Evolutionary conservation across 2,329 filamentous ascomycete genomes (phyloP), one percentile per base, ranked within the genome.

Genomic region (Anthostomella pinea): DNA sequence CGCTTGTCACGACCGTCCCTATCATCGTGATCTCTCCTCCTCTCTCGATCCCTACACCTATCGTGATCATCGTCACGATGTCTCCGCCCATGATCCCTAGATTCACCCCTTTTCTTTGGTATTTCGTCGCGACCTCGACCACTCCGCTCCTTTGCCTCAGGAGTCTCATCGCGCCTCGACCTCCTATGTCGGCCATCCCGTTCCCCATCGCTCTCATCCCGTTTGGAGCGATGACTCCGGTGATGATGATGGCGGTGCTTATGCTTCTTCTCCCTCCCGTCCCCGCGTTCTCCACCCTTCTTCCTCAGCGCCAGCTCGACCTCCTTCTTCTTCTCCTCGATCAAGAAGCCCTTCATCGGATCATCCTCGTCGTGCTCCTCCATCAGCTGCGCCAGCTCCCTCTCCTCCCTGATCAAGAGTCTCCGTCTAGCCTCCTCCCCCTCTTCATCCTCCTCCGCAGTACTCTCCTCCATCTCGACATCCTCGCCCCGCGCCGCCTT

Each of bases 341-440:
- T 81, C 46, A 97, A 60, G 53, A 87, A 96, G 23, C 79, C 81
- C 65, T 95, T 96, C 93, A 98, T 98, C 0, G 93, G 93, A 60
- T 98, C 93, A 43, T 97, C 91, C 16, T 96, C 90, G 48, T 97
- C 93, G 47, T 94, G 85, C 11, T 91, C 82, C 35, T 77, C 69
- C 34, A 94, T 79, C 38, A 97, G 62, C 28, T 80, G 74, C 33
- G 79, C 79, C 32, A 97, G 65, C 59, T 97, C 90, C 37, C 71
- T 69, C 66, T 97, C 90, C 57, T 96, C 90, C 43, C 80, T 84
- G 8, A 95, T 63, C 68, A 86, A 63, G 2, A 83, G 83, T n/a
- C n/a, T n/a, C 39, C 85, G 68, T 34, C 37, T 38, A 14, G 59
- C 62, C 39, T 56, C 57, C 40, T 64, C 59, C 46, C 64, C 53